Evolutionary conservation across 192 early-diverging fungal species (phyloP).

Genomic region (Oehlia diaphana): DNA sequence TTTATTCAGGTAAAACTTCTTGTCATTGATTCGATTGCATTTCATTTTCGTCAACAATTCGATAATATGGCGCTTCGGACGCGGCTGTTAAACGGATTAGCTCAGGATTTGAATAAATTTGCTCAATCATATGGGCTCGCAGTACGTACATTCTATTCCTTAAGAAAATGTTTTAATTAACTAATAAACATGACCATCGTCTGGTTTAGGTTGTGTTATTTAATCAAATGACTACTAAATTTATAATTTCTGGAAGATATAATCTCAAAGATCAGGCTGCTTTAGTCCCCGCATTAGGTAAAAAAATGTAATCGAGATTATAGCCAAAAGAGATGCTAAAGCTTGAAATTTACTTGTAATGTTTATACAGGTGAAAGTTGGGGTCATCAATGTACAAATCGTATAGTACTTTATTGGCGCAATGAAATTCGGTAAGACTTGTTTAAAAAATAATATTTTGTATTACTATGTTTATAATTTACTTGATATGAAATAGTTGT

Average conservation of each 20-base stretch:
- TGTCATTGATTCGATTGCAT: slow-evolving; percentile 31
- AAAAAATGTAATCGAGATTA: neutral
- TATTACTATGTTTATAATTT: neutral
- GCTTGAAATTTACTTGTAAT: neutral
- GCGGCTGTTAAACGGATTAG: slow-evolving; percentile 12
- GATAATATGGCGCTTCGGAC: slow-evolving; percentile 20
- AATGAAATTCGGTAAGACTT: slow-evolving; percentile 18
- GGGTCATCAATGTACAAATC: slow-evolving; percentile 14
- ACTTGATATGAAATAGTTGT: neutral
- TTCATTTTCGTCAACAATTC: slow-evolving; percentile 21
- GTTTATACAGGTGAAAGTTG: slow-evolving; percentile 22
- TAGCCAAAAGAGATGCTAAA: neutral
- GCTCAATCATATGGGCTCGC: slow-evolving; percentile 17
- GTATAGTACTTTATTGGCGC: slow-evolving; percentile 22
- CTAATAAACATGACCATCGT: neutral
- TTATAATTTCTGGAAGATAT: neutral
- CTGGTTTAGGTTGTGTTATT: slow-evolving; percentile 20
- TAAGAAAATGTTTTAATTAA: neutral
- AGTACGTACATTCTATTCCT: neutral
- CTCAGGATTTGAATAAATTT: slow-evolving; percentile 25
- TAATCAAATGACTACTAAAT: slow-evolving; percentile 32
- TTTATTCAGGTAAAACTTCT: slow-evolving; percentile 23
- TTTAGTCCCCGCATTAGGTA: slow-evolving; percentile 24
- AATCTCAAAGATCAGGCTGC: neutral
- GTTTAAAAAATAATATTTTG: neutral